Evolutionary conservation across 2,329 filamentous ascomycete species (phyloP), one percentile per base, ranked within the genome.

Genomic region (Sporothrix protearum): DNA sequence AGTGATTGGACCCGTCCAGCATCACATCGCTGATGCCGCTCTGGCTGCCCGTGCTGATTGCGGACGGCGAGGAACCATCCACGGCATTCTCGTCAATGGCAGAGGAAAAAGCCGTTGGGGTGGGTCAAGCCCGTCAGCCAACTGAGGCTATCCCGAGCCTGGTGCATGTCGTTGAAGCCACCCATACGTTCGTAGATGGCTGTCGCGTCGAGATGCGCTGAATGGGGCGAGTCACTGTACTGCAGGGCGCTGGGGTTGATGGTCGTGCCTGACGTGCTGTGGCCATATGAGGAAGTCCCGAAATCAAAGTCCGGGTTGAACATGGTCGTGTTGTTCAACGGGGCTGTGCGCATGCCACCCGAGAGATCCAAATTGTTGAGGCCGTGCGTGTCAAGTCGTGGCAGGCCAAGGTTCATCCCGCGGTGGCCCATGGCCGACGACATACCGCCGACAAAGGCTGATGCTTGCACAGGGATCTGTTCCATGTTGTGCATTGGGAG

Each of bases 41-140:
- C 78, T 96, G 94, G 81, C 94, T 98, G 72, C 92, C 93, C 57
- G 93, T 97, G 83, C 95, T 98, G 80, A 98, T 95, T 63, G 94
- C 94, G 9, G 96, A 98, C 19, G 96, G 96, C 16, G 96, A 98
- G 12, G 96, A 98, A 72, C 92, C 94, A 77, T 97, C 95, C 70
- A 97, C 88, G 36, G 92, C 93, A 75, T 90, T 91, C 76, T 97
- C 94, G 77, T 91, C 91, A 39, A 73, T 71, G 69, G 72, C 28
- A 84, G 82, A 71, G 76, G 85, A 86, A 79, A 79, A 93, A 89
- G 8, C 87, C 87, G 85, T 95, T 88, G 61, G 92, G 88, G 77
- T 91, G 88, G 74, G 96, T 93, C 79, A 97, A 92, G 28, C 91
- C 91, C 72, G 90, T 90, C 74, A 88, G 78, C 94, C 94, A 98